Evolutionary conservation across 1,284 basidiomycete genomes (phyloP).

Genomic region (Rhodofomes roseus): DNA sequence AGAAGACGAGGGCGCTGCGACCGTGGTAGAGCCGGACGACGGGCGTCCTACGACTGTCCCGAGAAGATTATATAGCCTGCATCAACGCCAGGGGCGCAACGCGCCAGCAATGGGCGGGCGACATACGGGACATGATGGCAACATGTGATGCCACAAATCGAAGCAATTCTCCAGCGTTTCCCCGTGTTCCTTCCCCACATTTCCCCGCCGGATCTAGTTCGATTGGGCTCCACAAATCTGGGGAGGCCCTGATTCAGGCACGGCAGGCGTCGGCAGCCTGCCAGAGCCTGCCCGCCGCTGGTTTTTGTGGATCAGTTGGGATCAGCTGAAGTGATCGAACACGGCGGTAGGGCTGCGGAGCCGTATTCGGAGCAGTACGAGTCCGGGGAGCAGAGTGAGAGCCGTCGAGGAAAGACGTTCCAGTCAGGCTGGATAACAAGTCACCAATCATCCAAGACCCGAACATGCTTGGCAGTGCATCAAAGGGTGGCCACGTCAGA

Average conservation of each 20-base stretch:
- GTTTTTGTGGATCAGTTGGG: background rate
- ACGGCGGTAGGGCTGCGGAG: background rate
- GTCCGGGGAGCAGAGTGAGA: background rate
- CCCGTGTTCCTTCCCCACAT: conserved; percentile 27
- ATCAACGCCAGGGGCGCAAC: conserved; percentile 3
- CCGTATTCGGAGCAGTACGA: background rate
- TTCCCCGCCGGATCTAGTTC: conserved; percentile 7
- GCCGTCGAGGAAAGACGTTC: no score
- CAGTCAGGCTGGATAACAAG: background rate
- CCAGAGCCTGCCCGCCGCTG: no score
- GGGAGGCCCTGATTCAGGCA: conserved; percentile 1
- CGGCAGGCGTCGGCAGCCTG: no score
- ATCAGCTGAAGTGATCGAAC: background rate
- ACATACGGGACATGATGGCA: conserved; percentile 1
- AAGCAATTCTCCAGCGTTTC: conserved; percentile 30
- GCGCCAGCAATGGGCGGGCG: background rate
- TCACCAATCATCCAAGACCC: background rate
- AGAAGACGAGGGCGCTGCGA: conserved; percentile 20
- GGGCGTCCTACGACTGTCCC: conserved; percentile 6
- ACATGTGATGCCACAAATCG: conserved; percentile 18
- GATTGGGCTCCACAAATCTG: background rate
- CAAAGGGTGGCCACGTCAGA: background rate
- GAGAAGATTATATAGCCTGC: conserved; percentile 25
- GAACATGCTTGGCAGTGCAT: background rate
- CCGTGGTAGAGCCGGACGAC: background rate